Percentiles rank a stretch among this genome's conserved stretches.
phyloP scores from a whole-genome alignment of 2,329 filamentous ascomycete species.

The Aspergillus novofumigatus region DNA sequence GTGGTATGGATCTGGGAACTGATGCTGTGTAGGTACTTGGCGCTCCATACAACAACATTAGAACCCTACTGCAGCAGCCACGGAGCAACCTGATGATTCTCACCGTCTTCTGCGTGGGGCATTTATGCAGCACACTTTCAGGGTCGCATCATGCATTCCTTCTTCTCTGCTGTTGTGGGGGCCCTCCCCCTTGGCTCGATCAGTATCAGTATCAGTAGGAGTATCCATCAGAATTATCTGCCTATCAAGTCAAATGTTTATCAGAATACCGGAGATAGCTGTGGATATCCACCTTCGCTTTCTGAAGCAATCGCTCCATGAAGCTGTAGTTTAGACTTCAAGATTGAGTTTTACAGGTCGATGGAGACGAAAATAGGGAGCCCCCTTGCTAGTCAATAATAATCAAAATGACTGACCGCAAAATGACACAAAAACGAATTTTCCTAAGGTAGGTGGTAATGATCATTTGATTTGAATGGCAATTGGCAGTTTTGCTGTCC shows the following conservation, averaged over 20 bases:
- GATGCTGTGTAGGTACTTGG: neutral
- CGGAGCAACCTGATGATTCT: constrained; percentile 7
- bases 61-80: neutral
- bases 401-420: neutral
- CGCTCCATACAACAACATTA: neutral
- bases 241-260: neutral
- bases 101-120: constrained; percentile 17
- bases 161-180: neutral
- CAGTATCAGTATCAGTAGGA: neutral
- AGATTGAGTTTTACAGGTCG: constrained; percentile 3
- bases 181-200: neutral
- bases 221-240: neutral
- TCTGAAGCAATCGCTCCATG: neutral
- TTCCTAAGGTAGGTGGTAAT: neutral
- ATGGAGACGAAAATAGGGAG: neutral
- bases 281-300: neutral
- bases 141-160: constrained; percentile 15
- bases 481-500: neutral
- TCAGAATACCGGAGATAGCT: neutral
- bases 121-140: constrained; percentile 2
- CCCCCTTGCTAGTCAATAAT: constrained; percentile 1
- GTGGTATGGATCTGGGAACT: too few species aligned
- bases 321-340: neutral
- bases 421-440: neutral
- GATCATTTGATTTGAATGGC: neutral